Conservation (phyloP, 2,329 filamentous ascomycete genomes). For the Aspergillus japonicus region DNA sequence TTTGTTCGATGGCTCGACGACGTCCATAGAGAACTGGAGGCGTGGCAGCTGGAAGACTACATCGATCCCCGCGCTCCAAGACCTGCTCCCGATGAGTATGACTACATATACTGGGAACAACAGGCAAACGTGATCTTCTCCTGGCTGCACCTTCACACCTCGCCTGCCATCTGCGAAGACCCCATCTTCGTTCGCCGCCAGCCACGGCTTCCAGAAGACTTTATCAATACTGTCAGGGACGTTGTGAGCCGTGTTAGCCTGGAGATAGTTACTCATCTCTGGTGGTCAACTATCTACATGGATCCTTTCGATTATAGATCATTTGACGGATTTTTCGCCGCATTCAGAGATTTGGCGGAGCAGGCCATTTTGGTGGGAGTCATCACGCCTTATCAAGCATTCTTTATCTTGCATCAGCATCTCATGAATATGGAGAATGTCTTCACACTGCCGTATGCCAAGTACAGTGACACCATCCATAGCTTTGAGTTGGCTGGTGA, state of each 20-base stretch:
- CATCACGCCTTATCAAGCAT: background rate
- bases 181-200: background rate
- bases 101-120: background rate
- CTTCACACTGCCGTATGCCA: background rate
- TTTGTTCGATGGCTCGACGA: background rate
- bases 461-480: background rate
- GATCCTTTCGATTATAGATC: background rate
- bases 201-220: background rate
- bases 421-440: background rate
- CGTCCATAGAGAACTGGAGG: background rate
- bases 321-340: background rate
- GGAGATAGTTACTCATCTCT: background rate
- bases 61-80: background rate
- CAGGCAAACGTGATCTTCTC: background rate
- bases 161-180: background rate
- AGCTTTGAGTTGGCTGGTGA: background rate
- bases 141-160: background rate
- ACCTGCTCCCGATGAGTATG: background rate
- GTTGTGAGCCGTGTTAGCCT: background rate
- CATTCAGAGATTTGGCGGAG: background rate
- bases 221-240: background rate
- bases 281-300: background rate
- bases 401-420: background rate
- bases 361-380: background rate
- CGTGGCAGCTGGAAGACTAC: background rate